Evolutionary conservation across 2,329 filamentous ascomycete genomes (phyloP).

Genomic region (Arthrobotrys megalospora): DNA sequence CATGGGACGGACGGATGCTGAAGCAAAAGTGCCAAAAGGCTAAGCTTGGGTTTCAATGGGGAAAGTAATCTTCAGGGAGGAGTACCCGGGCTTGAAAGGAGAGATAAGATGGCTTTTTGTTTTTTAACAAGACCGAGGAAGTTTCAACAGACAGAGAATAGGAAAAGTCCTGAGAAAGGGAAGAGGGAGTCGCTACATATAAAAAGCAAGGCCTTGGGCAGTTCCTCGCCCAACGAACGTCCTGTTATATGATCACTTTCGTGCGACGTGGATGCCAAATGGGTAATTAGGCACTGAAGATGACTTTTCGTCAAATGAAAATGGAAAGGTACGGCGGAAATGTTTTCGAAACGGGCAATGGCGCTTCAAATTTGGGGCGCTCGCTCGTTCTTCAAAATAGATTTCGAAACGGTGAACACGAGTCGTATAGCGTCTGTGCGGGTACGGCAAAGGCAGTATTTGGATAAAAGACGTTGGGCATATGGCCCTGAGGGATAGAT

Average conservation of each 20-base stretch:
- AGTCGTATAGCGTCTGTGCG: conserved; percentile 53
- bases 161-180: conserved; percentile 19
- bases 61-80: conserved; percentile 52
- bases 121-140: conserved; percentile 23
- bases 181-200: conserved; percentile 36
- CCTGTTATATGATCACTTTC: conserved; percentile 24
- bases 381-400: conserved; percentile 25
- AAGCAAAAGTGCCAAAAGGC: conserved; percentile 39
- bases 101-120: conserved; percentile 48
- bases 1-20: conserved; percentile 54
- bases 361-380: neutral
- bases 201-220: conserved; percentile 36
- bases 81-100: conserved; percentile 48
- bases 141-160: conserved; percentile 38
- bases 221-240: neutral
- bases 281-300: conserved; percentile 53
- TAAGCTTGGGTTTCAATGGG: conserved; percentile 34
- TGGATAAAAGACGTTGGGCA: conserved; percentile 8
- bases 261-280: conserved; percentile 46
- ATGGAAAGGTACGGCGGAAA: conserved; percentile 35
- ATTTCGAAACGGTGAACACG: conserved; percentile 44
- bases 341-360: conserved; percentile 23
- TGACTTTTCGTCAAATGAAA: conserved; percentile 32
- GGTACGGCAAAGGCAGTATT: conserved; percentile 21
- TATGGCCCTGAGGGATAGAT: conserved; percentile 8